A percentile compares a stretch with the other conserved stretches of the same genome.
Evolutionary conservation across 2,329 filamentous ascomycete genomes (phyloP).

Genomic region (Botrytis paeoniae): DNA sequence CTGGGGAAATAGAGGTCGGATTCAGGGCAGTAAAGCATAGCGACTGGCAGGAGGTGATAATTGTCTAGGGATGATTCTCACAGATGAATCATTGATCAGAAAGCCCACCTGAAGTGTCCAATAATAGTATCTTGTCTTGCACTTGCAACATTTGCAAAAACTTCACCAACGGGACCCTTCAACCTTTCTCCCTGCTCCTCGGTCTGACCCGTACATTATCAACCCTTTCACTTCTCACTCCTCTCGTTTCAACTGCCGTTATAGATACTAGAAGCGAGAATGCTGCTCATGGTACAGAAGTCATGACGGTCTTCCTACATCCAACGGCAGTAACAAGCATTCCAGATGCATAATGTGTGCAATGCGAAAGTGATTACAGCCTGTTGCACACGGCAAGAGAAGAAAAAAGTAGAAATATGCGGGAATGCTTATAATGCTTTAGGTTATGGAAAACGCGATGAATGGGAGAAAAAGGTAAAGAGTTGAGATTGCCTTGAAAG

Average conservation of each 20-base stretch:
- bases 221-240: fast-evolving
- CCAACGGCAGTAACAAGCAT: not conserved
- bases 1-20: not conserved
- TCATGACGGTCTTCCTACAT: not conserved
- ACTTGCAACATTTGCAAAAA: not conserved
- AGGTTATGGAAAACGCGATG: not conserved
- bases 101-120: not conserved
- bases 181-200: not conserved
- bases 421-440: not conserved
- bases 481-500: not conserved
- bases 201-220: not conserved
- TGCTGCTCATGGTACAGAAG: not conserved
- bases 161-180: no score
- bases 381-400: not conserved
- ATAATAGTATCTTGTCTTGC: not conserved
- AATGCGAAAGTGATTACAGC: not conserved
- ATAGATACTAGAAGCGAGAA: not conserved
- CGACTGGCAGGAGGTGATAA: not conserved
- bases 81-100: not conserved
- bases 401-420: not conserved
- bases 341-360: not conserved
- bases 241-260: not conserved
- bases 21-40: not conserved
- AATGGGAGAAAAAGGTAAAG: no score
- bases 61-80: not conserved